Conservation (phyloP, 1,284 basidiomycete genomes). For the Exobasidium cylindrosporum region DNA sequence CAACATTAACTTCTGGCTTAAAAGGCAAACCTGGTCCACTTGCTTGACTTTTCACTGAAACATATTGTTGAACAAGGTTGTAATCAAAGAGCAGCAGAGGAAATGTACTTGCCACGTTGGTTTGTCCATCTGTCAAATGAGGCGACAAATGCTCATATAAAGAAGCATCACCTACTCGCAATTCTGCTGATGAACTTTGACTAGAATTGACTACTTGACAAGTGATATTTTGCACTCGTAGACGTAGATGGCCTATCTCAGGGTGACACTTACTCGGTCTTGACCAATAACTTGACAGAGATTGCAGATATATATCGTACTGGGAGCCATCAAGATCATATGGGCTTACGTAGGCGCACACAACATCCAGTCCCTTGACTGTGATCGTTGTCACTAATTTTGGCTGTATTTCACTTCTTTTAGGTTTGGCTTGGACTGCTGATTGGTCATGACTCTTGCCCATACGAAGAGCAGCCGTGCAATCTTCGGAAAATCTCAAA, state of each 20-base stretch:
- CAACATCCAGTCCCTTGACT: conserved; percentile 21
- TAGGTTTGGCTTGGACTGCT: neutral
- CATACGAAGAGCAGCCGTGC: neutral
- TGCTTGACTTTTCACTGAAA: neutral
- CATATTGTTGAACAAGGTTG: conserved; percentile 16
- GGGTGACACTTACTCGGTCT: conserved; percentile 30
- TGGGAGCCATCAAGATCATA: neutral
- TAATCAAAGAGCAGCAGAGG: conserved; percentile 30
- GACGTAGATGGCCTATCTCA: conserved; percentile 32
- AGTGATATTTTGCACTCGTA: conserved; percentile 13
- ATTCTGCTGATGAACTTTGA: no score
- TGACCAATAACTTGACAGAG: conserved; percentile 26
- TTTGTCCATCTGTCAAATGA: conserved; percentile 11
- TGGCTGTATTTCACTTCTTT: neutral
- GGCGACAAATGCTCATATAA: conserved; percentile 28
- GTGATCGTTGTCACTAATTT: neutral
- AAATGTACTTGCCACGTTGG: conserved; percentile 18
- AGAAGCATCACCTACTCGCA: conserved; percentile 22
- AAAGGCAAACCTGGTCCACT: neutral
- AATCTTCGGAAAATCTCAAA: neutral
- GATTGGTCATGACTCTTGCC: neutral
- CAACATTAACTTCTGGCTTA: conserved; percentile 8
- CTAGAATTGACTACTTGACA: neutral
- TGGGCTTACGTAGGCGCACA: conserved; percentile 29
- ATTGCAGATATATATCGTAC: neutral